Evolutionary conservation across 2,329 filamentous ascomycete genomes (phyloP).

Genomic region (Fusarium sacchari): DNA sequence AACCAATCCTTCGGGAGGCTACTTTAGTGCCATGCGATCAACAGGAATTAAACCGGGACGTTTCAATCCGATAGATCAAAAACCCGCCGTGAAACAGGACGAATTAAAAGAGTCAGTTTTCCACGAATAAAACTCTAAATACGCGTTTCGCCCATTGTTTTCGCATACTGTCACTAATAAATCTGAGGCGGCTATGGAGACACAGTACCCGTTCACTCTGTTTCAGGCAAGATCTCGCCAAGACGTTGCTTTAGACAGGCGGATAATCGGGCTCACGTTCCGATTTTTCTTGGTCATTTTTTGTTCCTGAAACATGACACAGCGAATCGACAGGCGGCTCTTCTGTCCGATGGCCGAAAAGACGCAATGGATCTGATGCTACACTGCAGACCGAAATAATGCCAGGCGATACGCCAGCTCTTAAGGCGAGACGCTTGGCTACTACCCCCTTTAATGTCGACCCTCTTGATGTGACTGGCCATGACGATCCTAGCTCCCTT

Average conservation of each 20-base stretch:
- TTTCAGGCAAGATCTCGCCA: conserved; percentile 17
- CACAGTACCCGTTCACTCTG: not conserved
- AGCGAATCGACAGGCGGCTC: conserved; percentile 19
- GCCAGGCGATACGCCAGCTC: conserved; percentile 1
- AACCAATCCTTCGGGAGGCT: not conserved
- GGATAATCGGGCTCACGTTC: conserved; percentile 16
- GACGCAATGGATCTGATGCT: not conserved
- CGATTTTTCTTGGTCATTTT: conserved; percentile 5
- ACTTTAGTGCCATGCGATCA: not conserved
- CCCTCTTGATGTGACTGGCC: not conserved
- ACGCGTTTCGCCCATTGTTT: not conserved
- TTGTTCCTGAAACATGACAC: conserved; percentile 18
- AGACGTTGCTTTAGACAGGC: not conserved
- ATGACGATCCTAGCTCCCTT: conserved; percentile 14
- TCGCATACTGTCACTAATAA: not conserved
- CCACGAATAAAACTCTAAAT: conserved; percentile 6
- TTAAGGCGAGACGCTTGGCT: conserved; percentile 15
- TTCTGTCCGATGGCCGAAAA: conserved; percentile 21
- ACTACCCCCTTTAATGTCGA: conserved; percentile 20
- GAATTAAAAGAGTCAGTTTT: not conserved
- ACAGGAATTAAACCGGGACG: not conserved
- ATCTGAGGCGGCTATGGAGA: conserved; percentile 8
- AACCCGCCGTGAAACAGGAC: conserved; percentile 3
- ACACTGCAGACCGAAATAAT: not conserved
- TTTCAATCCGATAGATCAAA: conserved; percentile 1